Evolutionary conservation across 2,329 filamentous ascomycete genomes (phyloP).

Genomic region (Botrytis byssoidea): DNA sequence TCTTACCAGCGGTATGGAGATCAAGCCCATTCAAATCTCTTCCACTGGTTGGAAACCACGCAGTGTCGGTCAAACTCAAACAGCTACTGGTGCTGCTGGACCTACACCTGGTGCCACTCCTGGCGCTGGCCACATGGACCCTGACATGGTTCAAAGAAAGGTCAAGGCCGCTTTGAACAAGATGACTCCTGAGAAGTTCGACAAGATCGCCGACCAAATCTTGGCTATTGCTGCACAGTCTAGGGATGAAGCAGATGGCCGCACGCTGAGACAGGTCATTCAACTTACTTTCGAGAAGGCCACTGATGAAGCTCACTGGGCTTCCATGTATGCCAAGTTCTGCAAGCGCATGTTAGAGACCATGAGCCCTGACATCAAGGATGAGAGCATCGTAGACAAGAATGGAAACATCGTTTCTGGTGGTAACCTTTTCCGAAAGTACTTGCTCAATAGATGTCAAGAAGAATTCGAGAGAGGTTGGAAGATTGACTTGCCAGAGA

Average conservation of each 20-base stretch:
- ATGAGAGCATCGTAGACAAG: slow-evolving; percentile 93
- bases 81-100: slow-evolving; percentile 42
- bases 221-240: slow-evolving; percentile 90
- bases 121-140: slow-evolving; percentile 65
- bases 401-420: slow-evolving; percentile 83
- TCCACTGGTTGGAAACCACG: slow-evolving; percentile 86
- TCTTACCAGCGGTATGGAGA: slow-evolving; percentile 76
- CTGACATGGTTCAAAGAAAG: slow-evolving; percentile 95
- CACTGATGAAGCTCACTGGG: slow-evolving; percentile 97
- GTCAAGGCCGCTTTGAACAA: slow-evolving; percentile 98
- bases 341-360: slow-evolving; percentile 94
- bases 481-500: slow-evolving; percentile 80
- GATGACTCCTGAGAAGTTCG: slow-evolving; percentile 99
- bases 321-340: slow-evolving; percentile 98
- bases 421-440: slow-evolving; percentile 95
- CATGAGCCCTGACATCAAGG: slow-evolving; percentile 92
- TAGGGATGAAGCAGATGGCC: slow-evolving; percentile 90
- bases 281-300: slow-evolving; percentile 99
- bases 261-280: slow-evolving; percentile 94
- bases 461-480: slow-evolving; percentile 98
- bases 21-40: slow-evolving; percentile 75
- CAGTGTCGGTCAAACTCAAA: slow-evolving; percentile 55
- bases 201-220: slow-evolving; percentile 91
- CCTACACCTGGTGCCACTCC: slow-evolving; percentile 47
- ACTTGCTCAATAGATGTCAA: slow-evolving; percentile 96